Conservation (phyloP, 176 grass and related monocot genomes). For the Cocos nucifera region DNA sequence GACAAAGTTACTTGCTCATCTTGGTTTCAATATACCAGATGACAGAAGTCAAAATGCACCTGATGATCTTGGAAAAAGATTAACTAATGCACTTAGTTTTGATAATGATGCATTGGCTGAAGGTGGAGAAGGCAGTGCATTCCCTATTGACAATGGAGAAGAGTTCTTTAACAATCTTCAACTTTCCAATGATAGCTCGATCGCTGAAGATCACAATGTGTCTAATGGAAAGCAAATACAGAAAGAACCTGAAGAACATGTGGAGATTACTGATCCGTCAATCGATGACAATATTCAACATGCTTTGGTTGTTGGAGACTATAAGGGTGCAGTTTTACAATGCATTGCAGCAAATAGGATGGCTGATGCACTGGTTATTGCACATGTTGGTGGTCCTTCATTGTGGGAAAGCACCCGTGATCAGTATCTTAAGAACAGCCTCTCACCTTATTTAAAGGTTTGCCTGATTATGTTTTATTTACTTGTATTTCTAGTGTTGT, state of each 20-base stretch:
- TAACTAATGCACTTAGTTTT: slow-evolving; percentile 60
- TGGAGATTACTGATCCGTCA: slow-evolving; percentile 39
- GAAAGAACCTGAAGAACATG: slow-evolving; percentile 40
- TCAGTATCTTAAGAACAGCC: slow-evolving; percentile 72
- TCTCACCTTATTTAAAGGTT: slow-evolving; percentile 87
- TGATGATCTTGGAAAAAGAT: slow-evolving; percentile 55
- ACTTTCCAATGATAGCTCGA: slow-evolving; percentile 38
- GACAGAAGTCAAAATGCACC: slow-evolving; percentile 27
- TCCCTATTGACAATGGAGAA: slow-evolving; percentile 81
- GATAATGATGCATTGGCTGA: slow-evolving; percentile 33
- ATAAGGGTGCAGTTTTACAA: slow-evolving; percentile 75
- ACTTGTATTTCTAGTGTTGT: slow-evolving; percentile 7
- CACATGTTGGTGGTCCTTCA: slow-evolving; percentile 75
- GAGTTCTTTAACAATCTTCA: slow-evolving; percentile 98
- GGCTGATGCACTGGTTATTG: slow-evolving; percentile 99
- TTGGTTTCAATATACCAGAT: slow-evolving; percentile 72
- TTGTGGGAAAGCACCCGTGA: slow-evolving; percentile 86
- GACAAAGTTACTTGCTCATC: slow-evolving; percentile 79
- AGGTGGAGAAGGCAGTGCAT: slow-evolving; percentile 32
- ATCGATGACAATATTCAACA: slow-evolving; percentile 80
- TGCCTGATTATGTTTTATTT: not conserved
- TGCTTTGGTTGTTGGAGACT: slow-evolving; percentile 94
- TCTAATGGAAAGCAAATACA: slow-evolving; percentile 39
- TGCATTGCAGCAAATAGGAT: slow-evolving; percentile 88
- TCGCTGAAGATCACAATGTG: slow-evolving; percentile 34